Evolutionary conservation across 83 land plant species (phyloP).

Genomic region (Picea abies): DNA sequence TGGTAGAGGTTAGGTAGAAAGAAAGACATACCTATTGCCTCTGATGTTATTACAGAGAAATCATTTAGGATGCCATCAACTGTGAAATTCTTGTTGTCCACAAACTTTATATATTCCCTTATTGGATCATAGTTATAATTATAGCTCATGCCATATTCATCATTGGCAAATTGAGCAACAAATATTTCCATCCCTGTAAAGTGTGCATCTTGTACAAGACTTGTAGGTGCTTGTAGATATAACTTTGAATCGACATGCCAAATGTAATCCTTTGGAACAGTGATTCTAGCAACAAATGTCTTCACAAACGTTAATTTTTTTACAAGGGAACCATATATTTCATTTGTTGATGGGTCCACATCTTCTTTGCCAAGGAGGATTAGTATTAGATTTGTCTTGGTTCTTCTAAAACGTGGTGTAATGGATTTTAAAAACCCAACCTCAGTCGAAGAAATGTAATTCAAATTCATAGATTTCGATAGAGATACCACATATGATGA

Average conservation of each 20-base stretch:
- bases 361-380: slow-evolving; percentile 32
- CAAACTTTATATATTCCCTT: slow-evolving; percentile 50
- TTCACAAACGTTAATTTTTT: slow-evolving; percentile 71
- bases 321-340: slow-evolving; percentile 61
- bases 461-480: slow-evolving; percentile 5
- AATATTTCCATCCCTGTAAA: slow-evolving; percentile 18
- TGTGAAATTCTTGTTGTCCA: slow-evolving; percentile 17
- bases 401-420: background rate
- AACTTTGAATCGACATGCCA: too few species aligned
- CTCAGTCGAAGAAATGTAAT: slow-evolving; percentile 11
- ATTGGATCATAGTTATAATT: slow-evolving; percentile 23
- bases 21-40: slow-evolving; percentile 33
- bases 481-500: background rate
- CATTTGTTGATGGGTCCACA: background rate
- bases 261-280: slow-evolving; percentile 28
- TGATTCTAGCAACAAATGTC: slow-evolving; percentile 75
- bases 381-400: slow-evolving; percentile 57
- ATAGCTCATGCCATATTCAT: slow-evolving; percentile 14
- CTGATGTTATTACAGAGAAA: slow-evolving; percentile 34
- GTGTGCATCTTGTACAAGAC: slow-evolving; percentile 80
- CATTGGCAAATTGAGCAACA: too few species aligned
- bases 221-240: slow-evolving; percentile 19
- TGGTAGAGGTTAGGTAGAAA: background rate
- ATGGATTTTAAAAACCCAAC: too few species aligned
- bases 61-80: too few species aligned